Percentiles rank a stretch among this genome's conserved stretches.
phyloP scores from a whole-genome alignment of 2,329 filamentous ascomycete genomes.

The Botryotinia calthae region DNA sequence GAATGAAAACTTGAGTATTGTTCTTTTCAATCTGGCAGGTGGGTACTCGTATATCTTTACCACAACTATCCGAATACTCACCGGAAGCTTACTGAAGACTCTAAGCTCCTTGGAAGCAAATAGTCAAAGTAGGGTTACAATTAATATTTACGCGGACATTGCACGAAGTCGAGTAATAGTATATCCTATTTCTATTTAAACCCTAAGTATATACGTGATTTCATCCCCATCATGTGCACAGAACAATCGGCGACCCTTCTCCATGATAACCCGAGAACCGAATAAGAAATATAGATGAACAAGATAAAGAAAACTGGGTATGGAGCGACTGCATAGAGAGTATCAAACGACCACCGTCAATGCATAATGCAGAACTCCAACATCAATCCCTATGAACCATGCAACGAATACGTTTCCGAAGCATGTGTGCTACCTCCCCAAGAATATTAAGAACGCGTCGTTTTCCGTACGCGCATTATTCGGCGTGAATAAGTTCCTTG shows the following conservation, averaged over 20 bases:
- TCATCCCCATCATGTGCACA: background rate
- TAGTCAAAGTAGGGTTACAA: background rate
- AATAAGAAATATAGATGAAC: background rate
- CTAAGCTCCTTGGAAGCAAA: background rate
- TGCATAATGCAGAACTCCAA: slow-evolving; percentile 11
- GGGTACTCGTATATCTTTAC: background rate
- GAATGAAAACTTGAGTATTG: background rate
- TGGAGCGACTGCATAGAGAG: background rate
- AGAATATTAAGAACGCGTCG: background rate
- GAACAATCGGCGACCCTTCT: background rate
- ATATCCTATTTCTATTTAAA: background rate
- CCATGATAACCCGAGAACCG: background rate
- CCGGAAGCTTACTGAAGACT: background rate
- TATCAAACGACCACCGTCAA: slow-evolving; percentile 2
- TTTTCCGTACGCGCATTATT: slow-evolving; percentile 32
- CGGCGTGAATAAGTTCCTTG: slow-evolving; percentile 65
- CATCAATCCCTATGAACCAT: background rate
- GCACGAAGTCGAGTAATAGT: background rate
- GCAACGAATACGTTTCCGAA: background rate
- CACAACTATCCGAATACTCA: background rate
- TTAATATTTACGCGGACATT: background rate
- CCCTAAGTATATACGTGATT: background rate
- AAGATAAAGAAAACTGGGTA: background rate
- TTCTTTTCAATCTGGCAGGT: background rate
- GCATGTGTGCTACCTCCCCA: background rate